phyloP scores from a whole-genome alignment of 2,329 filamentous ascomycete species.

The Fusarium sarcochroum region DNA sequence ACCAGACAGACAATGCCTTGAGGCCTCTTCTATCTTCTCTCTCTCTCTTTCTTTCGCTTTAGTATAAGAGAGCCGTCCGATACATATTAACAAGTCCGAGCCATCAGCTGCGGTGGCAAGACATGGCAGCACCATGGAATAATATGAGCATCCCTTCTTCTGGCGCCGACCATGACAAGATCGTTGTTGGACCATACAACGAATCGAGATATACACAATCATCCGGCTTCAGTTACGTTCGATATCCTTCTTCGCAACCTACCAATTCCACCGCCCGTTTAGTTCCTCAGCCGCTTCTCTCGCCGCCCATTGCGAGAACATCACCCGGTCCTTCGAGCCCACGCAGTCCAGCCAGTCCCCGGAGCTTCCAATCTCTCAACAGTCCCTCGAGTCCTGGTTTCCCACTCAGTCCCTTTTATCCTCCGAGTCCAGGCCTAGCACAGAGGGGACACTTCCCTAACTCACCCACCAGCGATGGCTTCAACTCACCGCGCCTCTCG shows the following conservation, averaged over 20 bases:
- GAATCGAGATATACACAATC: constrained; percentile 39
- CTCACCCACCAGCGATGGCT: constrained; percentile 40
- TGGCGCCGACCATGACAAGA: constrained; percentile 26
- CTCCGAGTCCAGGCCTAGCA: constrained; percentile 21
- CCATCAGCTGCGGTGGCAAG: constrained; percentile 20
- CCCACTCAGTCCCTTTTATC: constrained; percentile 40
- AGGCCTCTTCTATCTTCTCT: constrained; percentile 14
- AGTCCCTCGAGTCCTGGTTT: constrained; percentile 40
- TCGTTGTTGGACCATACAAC: constrained; percentile 32
- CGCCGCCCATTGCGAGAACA: constrained; percentile 38
- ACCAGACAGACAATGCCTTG: constrained; percentile 15
- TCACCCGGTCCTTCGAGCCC: constrained; percentile 40
- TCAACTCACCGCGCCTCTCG: constrained; percentile 29
- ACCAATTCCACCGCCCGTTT: constrained; percentile 41
- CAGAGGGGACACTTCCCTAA: constrained; percentile 38
- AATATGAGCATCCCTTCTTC: constrained; percentile 34
- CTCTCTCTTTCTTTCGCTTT: background rate
- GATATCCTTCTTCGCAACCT: constrained; percentile 41
- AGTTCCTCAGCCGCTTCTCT: constrained; percentile 41
- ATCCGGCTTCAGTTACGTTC: constrained; percentile 37
- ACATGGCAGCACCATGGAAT: constrained; percentile 41
- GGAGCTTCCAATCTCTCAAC: constrained; percentile 28
- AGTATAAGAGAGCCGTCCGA: background rate
- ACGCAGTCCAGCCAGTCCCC: constrained; percentile 31
- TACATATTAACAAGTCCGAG: background rate